These are phyloP conservation scores for Lunasporangiospora selenospora DNA, from an alignment of 192 early-diverging fungal genomes.

Conservation along the genomic window DNA sequence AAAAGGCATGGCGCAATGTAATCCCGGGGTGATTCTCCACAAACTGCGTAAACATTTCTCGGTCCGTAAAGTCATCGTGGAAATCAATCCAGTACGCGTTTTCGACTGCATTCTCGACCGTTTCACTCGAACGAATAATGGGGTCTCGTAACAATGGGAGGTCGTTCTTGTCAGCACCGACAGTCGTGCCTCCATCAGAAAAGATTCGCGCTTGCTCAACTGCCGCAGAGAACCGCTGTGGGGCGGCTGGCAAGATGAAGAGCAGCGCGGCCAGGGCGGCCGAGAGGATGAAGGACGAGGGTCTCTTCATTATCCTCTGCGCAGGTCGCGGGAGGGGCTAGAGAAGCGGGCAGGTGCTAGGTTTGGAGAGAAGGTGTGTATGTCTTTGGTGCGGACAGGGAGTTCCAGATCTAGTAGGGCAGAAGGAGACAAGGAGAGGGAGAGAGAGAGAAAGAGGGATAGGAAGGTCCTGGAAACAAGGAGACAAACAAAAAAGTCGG, in stretches of 20 bases:
- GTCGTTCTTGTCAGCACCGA: conserved; percentile 29
- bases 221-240: conserved; percentile 10
- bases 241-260: conserved; percentile 1
- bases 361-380: too few species aligned
- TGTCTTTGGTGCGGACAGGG: too few species aligned
- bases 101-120: conserved; percentile 23
- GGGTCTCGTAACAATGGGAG: conserved; percentile 28
- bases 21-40: conserved; percentile 29
- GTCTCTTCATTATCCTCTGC: too few species aligned
- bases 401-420: too few species aligned
- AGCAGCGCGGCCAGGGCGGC: conserved; percentile 7
- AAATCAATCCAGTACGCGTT: conserved; percentile 48
- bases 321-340: too few species aligned
- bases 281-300: conserved; percentile 28
- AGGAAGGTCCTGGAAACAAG: too few species aligned
- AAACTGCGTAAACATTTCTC: conserved; percentile 14
- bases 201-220: conserved; percentile 17
- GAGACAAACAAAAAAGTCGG: too few species aligned
- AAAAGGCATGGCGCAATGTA: conserved; percentile 36
- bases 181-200: conserved; percentile 26
- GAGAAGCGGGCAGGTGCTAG: too few species aligned
- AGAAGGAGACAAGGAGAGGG: too few species aligned
- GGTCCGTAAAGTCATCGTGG: conserved; percentile 31
- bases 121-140: conserved; percentile 12
- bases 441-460: too few species aligned